A percentile compares a stretch with the other conserved stretches of the same genome.
Evolutionary conservation across 768 basidiomycete genomes (phyloP).

Genomic region (Pleurotus djamor): DNA sequence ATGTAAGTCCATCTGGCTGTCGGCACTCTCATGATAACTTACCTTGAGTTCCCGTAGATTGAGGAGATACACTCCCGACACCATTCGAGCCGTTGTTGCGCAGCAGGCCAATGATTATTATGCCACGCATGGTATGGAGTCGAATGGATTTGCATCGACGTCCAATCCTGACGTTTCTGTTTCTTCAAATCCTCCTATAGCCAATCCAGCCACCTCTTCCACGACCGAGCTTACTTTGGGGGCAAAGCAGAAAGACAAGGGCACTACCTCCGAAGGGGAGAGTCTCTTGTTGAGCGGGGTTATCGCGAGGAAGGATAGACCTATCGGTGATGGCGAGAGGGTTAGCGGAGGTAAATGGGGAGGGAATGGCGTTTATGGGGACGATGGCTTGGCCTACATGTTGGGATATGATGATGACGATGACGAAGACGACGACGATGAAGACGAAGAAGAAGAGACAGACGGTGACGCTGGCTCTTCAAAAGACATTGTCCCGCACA

Average conservation of each 20-base stretch:
- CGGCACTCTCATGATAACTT: neutral
- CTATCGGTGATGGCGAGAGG: neutral
- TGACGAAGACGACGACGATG: constrained; percentile 2
- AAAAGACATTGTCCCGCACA: too few relatives aligned
- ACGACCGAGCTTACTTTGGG: too few relatives aligned
- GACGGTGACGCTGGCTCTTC: neutral
- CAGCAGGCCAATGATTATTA: constrained; percentile 10
- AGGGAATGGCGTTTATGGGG: neutral
- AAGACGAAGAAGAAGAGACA: constrained; percentile 6
- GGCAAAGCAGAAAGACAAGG: too few relatives aligned
- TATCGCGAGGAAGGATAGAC: neutral
- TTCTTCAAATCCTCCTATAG: too few relatives aligned
- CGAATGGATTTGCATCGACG: neutral
- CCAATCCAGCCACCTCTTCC: too few relatives aligned
- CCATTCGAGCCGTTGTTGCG: constrained; percentile 11
- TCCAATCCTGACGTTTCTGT: too few relatives aligned
- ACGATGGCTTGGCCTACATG: constrained; percentile 4
- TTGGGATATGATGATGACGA: neutral
- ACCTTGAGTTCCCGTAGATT: neutral
- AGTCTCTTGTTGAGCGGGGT: too few relatives aligned
- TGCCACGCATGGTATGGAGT: neutral
- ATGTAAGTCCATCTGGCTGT: neutral
- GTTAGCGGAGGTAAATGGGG: neutral
- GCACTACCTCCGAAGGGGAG: too few relatives aligned
- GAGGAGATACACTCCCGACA: constrained; percentile 10